Percentiles rank a stretch among this genome's conserved stretches.
Conservation (phyloP, 768 basidiomycete genomes). For the Suillus subluteus region DNA sequence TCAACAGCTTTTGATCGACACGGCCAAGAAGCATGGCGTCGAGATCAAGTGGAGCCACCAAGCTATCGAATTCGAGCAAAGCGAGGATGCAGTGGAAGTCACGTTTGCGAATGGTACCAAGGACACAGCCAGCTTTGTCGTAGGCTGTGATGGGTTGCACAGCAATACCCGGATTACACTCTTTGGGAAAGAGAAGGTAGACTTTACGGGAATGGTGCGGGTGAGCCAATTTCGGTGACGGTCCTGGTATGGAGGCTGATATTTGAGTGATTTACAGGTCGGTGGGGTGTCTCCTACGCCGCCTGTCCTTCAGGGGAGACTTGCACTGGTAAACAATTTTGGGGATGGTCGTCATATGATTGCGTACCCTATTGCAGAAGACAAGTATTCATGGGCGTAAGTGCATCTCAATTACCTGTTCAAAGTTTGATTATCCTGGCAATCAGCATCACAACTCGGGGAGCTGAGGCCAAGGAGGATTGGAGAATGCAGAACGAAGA, state of each 20-base stretch:
- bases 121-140: constrained; percentile 41
- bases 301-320: constrained; percentile 17
- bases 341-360: constrained; percentile 43
- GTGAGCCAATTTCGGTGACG: constrained; percentile 23
- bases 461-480: constrained; percentile 42
- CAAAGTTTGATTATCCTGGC: neutral
- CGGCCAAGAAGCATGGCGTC: constrained; percentile 36
- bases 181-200: constrained; percentile 40
- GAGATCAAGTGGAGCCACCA: constrained; percentile 37
- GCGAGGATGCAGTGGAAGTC: constrained; percentile 30
- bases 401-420: constrained; percentile 13
- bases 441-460: constrained; percentile 18
- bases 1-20: constrained; percentile 33
- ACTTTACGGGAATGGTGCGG: constrained; percentile 44
- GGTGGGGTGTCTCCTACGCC: constrained; percentile 38
- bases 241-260: neutral
- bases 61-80: constrained; percentile 37
- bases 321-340: constrained; percentile 39
- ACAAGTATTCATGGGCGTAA: constrained; percentile 43
- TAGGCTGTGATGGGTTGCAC: constrained; percentile 51
- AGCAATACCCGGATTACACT: constrained; percentile 40
- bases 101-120: constrained; percentile 38
- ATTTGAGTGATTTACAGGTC: constrained; percentile 25
- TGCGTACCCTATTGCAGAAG: constrained; percentile 36
- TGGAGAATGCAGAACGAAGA: constrained; percentile 43